Conservation (phyloP, 345 rosid species). For the Noccaea caerulescens region DNA sequence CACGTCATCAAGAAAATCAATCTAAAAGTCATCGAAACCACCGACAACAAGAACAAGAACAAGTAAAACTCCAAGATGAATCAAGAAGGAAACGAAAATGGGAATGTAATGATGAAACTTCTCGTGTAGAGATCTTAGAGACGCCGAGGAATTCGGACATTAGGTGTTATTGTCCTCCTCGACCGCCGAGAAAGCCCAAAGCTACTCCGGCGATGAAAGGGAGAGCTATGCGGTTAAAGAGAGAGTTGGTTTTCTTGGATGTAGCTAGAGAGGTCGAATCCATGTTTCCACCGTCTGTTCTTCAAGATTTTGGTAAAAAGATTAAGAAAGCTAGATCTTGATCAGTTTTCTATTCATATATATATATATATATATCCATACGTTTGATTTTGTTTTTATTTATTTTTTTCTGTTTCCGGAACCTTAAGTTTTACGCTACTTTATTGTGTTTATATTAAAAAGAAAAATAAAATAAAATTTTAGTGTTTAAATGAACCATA, state of each 20-base stretch:
- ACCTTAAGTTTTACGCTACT: conserved; percentile 4
- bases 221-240: conserved; percentile 39
- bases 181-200: conserved; percentile 77
- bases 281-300: conserved; percentile 57
- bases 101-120: conserved; percentile 37
- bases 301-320: conserved; percentile 59
- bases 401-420: neutral
- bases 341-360: neutral
- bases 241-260: conserved; percentile 53
- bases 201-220: conserved; percentile 50
- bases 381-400: neutral
- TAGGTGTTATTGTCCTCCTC: conserved; percentile 53
- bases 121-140: conserved; percentile 48
- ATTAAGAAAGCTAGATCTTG: conserved; percentile 61
- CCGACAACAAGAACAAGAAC: conserved; percentile 10
- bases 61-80: conserved; percentile 26
- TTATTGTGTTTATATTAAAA: neutral
- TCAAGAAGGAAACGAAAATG: conserved; percentile 39
- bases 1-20: conserved; percentile 15
- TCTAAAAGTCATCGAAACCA: conserved; percentile 4
- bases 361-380: neutral
- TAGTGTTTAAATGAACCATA: neutral
- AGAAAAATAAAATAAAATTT: too few relatives aligned
- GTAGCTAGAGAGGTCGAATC: conserved; percentile 70
- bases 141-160: conserved; percentile 44